Percentiles rank a stretch among this genome's conserved stretches.
These are phyloP conservation scores for Metschnikowia anglica DNA, from an alignment of 805 yeast genomes.

Conservation along the genomic window DNA sequence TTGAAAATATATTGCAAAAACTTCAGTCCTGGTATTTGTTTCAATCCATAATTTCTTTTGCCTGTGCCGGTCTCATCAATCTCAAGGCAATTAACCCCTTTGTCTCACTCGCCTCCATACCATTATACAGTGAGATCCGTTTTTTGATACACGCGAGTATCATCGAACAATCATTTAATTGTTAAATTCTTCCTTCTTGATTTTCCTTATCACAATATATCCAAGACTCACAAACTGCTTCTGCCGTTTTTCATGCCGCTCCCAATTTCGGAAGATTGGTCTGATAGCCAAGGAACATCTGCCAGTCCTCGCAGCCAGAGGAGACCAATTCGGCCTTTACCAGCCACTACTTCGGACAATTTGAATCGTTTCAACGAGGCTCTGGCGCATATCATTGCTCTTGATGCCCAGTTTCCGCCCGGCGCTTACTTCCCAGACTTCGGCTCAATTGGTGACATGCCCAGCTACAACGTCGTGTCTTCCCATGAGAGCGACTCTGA, in stretches of 20 bases:
- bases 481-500: slow-evolving; percentile 7
- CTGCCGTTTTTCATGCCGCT: slow-evolving; percentile 6
- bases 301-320: neutral
- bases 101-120: no score
- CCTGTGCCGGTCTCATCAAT: no score
- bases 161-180: no score
- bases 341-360: neutral
- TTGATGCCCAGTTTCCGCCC: neutral
- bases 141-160: no score
- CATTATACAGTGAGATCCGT: no score
- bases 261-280: slow-evolving; percentile 1
- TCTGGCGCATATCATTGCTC: slow-evolving; percentile 1
- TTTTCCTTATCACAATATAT: no score
- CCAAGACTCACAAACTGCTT: no score
- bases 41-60: no score
- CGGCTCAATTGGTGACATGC: neutral
- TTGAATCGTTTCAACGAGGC: neutral
- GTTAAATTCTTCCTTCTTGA: no score
- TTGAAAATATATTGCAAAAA: no score
- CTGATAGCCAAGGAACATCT: neutral
- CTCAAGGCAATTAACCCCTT: no score
- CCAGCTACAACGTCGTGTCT: neutral
- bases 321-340: neutral
- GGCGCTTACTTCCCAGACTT: neutral
- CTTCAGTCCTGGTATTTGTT: no score